Evolutionary conservation across 192 early-diverging fungal genomes (phyloP).

Genomic region (Funneliformis mosseae): DNA sequence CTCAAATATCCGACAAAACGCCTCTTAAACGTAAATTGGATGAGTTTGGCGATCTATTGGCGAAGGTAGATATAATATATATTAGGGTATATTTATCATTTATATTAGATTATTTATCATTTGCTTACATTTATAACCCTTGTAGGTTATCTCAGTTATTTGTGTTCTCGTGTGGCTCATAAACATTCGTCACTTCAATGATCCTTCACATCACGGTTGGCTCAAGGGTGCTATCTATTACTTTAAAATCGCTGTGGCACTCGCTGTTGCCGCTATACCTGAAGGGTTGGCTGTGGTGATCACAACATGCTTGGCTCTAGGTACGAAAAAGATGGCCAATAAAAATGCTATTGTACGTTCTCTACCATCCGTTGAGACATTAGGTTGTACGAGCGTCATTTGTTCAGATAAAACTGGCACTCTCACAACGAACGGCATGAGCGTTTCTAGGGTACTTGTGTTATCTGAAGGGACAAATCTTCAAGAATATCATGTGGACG

Average conservation of each 20-base stretch:
- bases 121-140: constrained; percentile 37
- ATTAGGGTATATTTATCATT: not conserved
- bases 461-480: constrained; percentile 53
- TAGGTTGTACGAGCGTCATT: constrained; percentile 96
- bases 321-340: constrained; percentile 96
- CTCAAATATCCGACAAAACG: constrained; percentile 88
- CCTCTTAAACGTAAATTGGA: constrained; percentile 95
- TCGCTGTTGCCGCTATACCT: constrained; percentile 98
- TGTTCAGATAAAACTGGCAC: constrained; percentile 99
- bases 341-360: constrained; percentile 95
- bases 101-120: constrained; percentile 43
- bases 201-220: constrained; percentile 88
- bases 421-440: constrained; percentile 98
- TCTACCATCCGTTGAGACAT: constrained; percentile 91
- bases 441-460: constrained; percentile 65
- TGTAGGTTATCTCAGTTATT: constrained; percentile 72
- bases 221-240: constrained; percentile 95
- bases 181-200: constrained; percentile 97
- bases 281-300: constrained; percentile 99
- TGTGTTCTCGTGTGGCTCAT: constrained; percentile 98
- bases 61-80: constrained; percentile 53
- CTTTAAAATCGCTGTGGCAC: constrained; percentile 98
- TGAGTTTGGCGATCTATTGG: constrained; percentile 90
- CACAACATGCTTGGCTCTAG: constrained; percentile 96
- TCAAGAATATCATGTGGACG: constrained; percentile 77